Percentiles rank a stretch among this genome's conserved stretches.
These are phyloP conservation scores for Saccharata proteae DNA, from an alignment of 2,329 filamentous ascomycete genomes.

Conservation along the genomic window DNA sequence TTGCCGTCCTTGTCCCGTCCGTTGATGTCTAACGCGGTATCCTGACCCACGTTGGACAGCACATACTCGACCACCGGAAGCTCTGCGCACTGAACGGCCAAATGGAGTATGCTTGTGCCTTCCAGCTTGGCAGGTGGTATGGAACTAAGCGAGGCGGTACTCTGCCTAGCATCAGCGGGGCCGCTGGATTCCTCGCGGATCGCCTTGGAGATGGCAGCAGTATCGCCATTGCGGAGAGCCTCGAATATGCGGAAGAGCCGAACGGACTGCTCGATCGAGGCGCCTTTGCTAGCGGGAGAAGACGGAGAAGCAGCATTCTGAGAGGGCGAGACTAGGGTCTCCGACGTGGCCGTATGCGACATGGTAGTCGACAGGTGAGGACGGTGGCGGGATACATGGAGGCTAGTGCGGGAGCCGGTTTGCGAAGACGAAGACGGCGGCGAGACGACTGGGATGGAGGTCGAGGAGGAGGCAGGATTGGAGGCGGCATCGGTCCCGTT, in stretches of 20 bases:
- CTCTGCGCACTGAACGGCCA: conserved; percentile 93
- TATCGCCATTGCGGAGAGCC: conserved; percentile 80
- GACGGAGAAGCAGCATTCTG: conserved; percentile 13
- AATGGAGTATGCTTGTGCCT: conserved; percentile 81
- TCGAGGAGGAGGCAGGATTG: conserved; percentile 15
- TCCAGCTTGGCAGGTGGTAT: conserved; percentile 39
- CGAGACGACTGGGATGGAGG: conserved; percentile 16
- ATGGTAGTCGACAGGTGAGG: conserved; percentile 16
- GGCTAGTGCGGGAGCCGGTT: conserved; percentile 17
- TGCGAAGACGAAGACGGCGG: conserved; percentile 14
- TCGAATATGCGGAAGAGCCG: conserved; percentile 92
- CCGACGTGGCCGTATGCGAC: conserved; percentile 9
- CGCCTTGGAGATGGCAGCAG: conserved; percentile 74
- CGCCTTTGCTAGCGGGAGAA: conserved; percentile 23
- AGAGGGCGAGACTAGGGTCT: conserved; percentile 14
- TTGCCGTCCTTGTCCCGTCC: conserved; percentile 88
- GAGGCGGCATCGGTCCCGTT: conserved; percentile 17
- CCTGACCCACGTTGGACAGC: conserved; percentile 48
- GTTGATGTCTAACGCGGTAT: conserved; percentile 66
- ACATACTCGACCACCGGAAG: conserved; percentile 87
- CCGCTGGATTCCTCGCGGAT: conserved; percentile 52
- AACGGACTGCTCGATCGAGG: conserved; percentile 77
- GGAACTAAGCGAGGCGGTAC: conserved; percentile 37
- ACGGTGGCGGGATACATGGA: conserved; percentile 9
- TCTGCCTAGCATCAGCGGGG: conserved; percentile 37